A percentile compares a stretch with the other conserved stretches of the same genome.
Evolutionary conservation across 371 early-diverging fungal genomes (phyloP).

Genomic region (Capillidium heterosporum): DNA sequence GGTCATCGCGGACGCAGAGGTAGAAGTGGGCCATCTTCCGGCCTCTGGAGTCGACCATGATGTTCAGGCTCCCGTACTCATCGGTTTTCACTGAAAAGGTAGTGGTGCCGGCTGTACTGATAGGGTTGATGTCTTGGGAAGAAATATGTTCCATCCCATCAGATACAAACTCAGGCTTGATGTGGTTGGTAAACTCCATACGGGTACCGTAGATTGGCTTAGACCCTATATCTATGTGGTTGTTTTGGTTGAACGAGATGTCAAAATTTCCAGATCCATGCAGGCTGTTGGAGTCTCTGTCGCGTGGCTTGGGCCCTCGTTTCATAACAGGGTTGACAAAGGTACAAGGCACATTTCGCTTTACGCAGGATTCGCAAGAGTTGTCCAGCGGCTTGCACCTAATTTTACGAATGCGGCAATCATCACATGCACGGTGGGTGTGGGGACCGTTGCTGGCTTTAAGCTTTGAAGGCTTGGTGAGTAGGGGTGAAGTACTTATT

Average conservation of each 20-base stretch:
- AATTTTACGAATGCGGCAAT: conserved; percentile 3
- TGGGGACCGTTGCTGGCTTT: neutral
- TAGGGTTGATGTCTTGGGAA: neutral
- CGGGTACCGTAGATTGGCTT: neutral
- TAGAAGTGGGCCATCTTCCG: conserved; percentile 4
- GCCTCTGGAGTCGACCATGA: neutral
- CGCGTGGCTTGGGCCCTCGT: conserved; percentile 4
- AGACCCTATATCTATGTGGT: neutral
- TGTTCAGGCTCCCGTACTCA: conserved; percentile 2
- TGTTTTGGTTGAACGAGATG: neutral
- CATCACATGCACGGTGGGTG: conserved; percentile 5
- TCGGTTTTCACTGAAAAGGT: neutral
- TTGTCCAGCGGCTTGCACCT: neutral
- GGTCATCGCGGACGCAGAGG: neutral
- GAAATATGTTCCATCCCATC: no score
- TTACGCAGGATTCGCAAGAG: conserved; percentile 1
- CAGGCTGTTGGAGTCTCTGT: neutral
- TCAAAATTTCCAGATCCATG: neutral
- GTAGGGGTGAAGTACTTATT: neutral
- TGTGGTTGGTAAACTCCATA: neutral
- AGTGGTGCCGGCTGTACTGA: neutral
- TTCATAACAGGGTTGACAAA: conserved; percentile 4
- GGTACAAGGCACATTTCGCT: conserved; percentile 3
- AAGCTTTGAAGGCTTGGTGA: neutral
- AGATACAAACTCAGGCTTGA: neutral